A percentile compares a stretch with the other conserved stretches of the same genome.
Evolutionary conservation across 495 filamentous ascomycete genomes (phyloP).

Genomic region (Bryoglossum gracile): DNA sequence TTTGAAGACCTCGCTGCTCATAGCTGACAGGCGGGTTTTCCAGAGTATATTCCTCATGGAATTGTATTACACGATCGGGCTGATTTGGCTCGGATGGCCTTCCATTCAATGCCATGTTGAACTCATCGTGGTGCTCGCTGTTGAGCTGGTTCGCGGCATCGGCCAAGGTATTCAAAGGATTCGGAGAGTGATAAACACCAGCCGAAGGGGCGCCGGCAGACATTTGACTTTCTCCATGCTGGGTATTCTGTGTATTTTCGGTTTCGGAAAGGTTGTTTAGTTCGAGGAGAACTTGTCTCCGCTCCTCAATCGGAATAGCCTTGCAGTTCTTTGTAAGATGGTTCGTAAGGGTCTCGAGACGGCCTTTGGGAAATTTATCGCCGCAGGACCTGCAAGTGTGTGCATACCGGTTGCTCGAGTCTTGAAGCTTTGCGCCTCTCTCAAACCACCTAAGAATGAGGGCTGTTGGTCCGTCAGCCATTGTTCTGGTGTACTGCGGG

Average conservation of each 20-base stretch:
- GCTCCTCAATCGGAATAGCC: neutral
- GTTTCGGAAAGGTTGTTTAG: too few relatives aligned
- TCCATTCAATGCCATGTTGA: constrained; percentile 25
- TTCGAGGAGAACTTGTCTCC: neutral
- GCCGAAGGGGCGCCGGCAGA: neutral
- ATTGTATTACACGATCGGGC: too few relatives aligned
- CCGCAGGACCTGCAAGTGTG: neutral
- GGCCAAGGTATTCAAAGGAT: neutral
- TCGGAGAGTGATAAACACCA: neutral
- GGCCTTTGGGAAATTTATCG: neutral
- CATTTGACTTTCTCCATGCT: too few relatives aligned
- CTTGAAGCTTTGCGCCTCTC: neutral
- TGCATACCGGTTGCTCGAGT: neutral
- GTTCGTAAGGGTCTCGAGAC: neutral
- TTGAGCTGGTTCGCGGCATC: neutral
- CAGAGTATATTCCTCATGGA: constrained; percentile 43
- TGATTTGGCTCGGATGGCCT: too few relatives aligned
- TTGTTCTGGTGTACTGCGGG: too few relatives aligned
- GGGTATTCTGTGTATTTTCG: too few relatives aligned
- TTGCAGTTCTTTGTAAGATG: neutral
- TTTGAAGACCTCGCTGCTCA: constrained; percentile 27
- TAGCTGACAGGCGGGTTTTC: constrained; percentile 38
- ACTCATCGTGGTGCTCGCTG: neutral
- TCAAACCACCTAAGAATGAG: neutral
- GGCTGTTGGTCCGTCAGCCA: too few relatives aligned